phyloP scores from a whole-genome alignment of 2,329 filamentous ascomycete species.

The Aurifilum marmelostoma region DNA sequence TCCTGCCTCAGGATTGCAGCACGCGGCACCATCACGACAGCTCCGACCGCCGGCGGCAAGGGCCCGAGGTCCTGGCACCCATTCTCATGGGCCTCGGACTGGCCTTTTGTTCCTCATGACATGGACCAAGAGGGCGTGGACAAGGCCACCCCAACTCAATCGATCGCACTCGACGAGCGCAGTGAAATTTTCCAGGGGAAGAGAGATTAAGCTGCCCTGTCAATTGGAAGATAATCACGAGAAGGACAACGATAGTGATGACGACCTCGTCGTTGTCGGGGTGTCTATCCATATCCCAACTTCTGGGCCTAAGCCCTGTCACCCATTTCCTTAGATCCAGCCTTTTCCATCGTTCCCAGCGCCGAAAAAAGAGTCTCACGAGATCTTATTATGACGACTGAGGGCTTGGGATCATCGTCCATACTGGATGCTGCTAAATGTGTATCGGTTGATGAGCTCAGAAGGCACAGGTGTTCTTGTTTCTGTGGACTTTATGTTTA shows the following conservation, averaged over 20 bases:
- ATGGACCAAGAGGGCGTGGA: background rate
- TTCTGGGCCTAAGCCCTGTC: background rate
- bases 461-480: conserved; percentile 39
- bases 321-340: background rate
- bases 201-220: background rate
- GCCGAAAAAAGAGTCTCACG: background rate
- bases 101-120: conserved; percentile 8
- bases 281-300: background rate
- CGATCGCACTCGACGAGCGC: background rate
- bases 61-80: conserved; percentile 4
- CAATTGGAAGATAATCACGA: background rate
- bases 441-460: conserved; percentile 45
- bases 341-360: background rate
- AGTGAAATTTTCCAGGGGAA: background rate
- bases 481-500: conserved; percentile 39
- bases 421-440: conserved; percentile 34
- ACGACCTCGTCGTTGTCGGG: background rate
- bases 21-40: background rate
- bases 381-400: background rate
- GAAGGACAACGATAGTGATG: background rate
- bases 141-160: background rate
- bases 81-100: conserved; percentile 1
- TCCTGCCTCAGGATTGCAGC: background rate
- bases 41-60: background rate
- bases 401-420: background rate